phyloP scores from a whole-genome alignment of 2,329 filamentous ascomycete species.

The Apiospora kogelbergensis region DNA sequence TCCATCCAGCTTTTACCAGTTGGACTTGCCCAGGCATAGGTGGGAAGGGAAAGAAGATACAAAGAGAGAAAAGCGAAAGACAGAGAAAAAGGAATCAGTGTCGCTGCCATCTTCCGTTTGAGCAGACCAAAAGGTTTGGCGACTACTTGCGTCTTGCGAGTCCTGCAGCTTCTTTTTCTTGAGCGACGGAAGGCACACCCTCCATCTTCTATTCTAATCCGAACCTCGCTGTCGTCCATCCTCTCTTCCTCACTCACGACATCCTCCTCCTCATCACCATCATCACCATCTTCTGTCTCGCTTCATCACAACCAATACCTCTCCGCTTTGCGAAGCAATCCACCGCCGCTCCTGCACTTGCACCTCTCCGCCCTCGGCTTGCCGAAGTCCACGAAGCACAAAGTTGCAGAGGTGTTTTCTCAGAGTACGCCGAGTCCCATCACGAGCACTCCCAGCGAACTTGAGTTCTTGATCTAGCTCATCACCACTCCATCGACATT shows the following conservation, averaged over 20 bases:
- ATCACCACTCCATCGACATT: constrained; percentile 11
- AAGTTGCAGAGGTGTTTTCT: constrained; percentile 3
- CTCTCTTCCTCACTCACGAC: constrained; percentile 18
- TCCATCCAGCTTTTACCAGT: neutral
- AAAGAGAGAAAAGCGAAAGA: neutral
- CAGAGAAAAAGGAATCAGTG: constrained; percentile 15
- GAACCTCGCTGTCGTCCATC: constrained; percentile 15
- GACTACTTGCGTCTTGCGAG: constrained; percentile 33
- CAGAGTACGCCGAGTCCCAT: constrained; percentile 6
- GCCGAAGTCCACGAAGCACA: constrained; percentile 2
- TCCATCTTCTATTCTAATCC: constrained; percentile 7
- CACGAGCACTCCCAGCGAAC: constrained; percentile 15
- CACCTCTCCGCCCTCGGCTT: constrained; percentile 4
- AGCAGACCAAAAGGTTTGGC: constrained; percentile 38
- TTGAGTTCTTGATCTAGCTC: constrained; percentile 15
- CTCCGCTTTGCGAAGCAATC: neutral
- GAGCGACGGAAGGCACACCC: constrained; percentile 7
- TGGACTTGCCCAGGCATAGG: neutral
- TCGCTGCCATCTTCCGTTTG: constrained; percentile 26
- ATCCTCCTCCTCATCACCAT: constrained; percentile 18
- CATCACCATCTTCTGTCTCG: constrained; percentile 1
- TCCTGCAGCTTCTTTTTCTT: constrained; percentile 25
- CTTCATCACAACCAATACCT: neutral
- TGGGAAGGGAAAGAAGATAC: constrained; percentile 1
- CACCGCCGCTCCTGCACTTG: neutral